These are phyloP conservation scores for Bocquillonia castaneifolia DNA, from an alignment of 441 rosid species.

Conservation along the genomic window DNA sequence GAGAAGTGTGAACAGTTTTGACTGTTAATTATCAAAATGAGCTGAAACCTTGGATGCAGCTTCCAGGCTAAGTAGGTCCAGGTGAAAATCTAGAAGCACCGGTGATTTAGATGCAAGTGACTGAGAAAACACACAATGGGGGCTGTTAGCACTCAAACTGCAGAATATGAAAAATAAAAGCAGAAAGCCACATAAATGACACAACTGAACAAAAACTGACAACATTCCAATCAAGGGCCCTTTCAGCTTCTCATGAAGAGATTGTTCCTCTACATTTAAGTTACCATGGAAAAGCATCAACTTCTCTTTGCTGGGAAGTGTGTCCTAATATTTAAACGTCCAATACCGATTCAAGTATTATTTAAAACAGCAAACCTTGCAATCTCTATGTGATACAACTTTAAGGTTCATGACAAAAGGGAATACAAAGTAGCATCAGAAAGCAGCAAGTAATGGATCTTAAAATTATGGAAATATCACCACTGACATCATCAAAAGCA, in stretches of 20 bases:
- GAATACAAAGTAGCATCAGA: too few species aligned
- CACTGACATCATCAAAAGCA: background rate
- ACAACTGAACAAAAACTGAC: background rate
- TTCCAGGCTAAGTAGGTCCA: slow-evolving; percentile 78
- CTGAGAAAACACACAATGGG: slow-evolving; percentile 36
- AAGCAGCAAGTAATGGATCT: background rate
- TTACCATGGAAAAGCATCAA: background rate
- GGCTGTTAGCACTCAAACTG: background rate
- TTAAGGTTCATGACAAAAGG: background rate
- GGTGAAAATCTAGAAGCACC: slow-evolving; percentile 70
- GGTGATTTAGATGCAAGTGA: slow-evolving; percentile 74
- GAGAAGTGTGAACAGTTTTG: slow-evolving; percentile 8
- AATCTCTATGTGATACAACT: background rate
- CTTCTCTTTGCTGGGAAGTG: background rate
- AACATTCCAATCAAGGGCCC: background rate
- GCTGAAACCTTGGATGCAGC: slow-evolving; percentile 68
- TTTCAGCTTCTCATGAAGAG: background rate
- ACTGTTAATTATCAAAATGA: slow-evolving; percentile 13
- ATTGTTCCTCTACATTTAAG: background rate
- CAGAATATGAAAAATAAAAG: background rate
- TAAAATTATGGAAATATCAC: background rate
- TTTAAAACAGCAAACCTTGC: background rate
- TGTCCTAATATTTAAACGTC: background rate
- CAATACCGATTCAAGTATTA: background rate
- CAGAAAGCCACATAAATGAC: background rate